Percentiles rank a stretch among this genome's conserved stretches.
phyloP scores from a whole-genome alignment of 2,329 filamentous ascomycete genomes.

The Fusarium falciforme region DNA sequence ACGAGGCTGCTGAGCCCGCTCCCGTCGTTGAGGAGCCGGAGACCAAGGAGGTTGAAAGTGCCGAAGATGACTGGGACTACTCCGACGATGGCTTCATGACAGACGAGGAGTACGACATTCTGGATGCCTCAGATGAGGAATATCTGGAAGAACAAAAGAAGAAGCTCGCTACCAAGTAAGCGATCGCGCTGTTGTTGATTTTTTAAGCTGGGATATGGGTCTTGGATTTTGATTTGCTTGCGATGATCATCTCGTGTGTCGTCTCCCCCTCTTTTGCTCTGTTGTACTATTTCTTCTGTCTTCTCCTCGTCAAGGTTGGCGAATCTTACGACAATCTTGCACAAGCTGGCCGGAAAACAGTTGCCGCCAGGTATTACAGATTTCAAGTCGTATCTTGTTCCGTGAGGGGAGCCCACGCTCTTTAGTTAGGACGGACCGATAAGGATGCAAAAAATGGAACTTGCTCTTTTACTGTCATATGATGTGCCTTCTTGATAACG shows the following conservation, averaged over 20 bases:
- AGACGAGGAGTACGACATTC: constrained; percentile 97
- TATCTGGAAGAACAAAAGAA: constrained; percentile 68
- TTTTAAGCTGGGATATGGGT: constrained; percentile 34
- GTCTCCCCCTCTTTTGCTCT: constrained; percentile 34
- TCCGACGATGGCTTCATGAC: constrained; percentile 86
- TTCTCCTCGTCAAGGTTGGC: constrained; percentile 21
- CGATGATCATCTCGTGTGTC: constrained; percentile 21
- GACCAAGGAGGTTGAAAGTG: constrained; percentile 59
- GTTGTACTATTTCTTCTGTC: constrained; percentile 42
- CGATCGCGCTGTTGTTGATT: constrained; percentile 18
- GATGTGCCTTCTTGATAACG: neutral
- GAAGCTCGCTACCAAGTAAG: constrained; percentile 53
- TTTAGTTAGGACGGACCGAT: constrained; percentile 40
- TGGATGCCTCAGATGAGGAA: constrained; percentile 95
- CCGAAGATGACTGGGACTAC: constrained; percentile 71
- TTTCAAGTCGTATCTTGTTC: constrained; percentile 24
- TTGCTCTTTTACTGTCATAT: constrained; percentile 12
- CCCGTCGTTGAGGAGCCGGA: constrained; percentile 65
- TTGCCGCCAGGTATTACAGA: constrained; percentile 20
- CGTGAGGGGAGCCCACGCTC: constrained; percentile 40
- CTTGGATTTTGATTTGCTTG: constrained; percentile 29
- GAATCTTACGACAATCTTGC: constrained; percentile 8
- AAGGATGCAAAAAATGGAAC: constrained; percentile 40
- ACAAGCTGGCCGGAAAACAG: constrained; percentile 12
- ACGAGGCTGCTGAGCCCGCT: constrained; percentile 70